These are phyloP conservation scores for Penicillium bovifimosum DNA, from an alignment of 495 filamentous ascomycete genomes.

Conservation along the genomic window DNA sequence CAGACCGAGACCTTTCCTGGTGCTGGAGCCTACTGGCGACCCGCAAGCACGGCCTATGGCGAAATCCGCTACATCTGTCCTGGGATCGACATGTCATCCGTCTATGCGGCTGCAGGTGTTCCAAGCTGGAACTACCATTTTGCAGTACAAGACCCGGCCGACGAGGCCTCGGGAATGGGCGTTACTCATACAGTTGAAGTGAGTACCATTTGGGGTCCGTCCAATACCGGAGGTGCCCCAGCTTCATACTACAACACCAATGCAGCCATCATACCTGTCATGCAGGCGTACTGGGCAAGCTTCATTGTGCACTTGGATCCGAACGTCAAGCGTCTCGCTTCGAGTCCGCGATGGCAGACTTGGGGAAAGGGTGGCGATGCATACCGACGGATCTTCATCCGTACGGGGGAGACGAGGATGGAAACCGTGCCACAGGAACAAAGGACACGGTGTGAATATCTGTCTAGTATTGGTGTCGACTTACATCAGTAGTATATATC, in stretches of 20 bases:
- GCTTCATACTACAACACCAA: conserved; percentile 51
- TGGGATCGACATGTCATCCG: conserved; percentile 49
- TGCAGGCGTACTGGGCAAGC: conserved; percentile 65
- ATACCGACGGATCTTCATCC: conserved; percentile 47
- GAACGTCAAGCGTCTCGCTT: conserved; percentile 44
- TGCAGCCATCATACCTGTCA: conserved; percentile 46
- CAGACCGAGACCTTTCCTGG: conserved; percentile 37
- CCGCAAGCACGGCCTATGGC: conserved; percentile 59
- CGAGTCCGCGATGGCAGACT: conserved; percentile 45
- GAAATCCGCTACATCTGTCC: conserved; percentile 74
- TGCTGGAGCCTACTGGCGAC: conserved; percentile 50
- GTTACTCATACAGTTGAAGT: conserved; percentile 59
- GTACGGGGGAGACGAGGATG: conserved; percentile 53
- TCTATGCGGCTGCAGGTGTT: conserved; percentile 33
- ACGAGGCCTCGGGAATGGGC: conserved; percentile 49
- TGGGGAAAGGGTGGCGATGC: conserved; percentile 31
- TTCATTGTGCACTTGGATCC: conserved; percentile 63
- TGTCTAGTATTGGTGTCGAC: conserved; percentile 45
- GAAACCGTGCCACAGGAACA: conserved; percentile 47
- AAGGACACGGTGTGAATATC: conserved; percentile 47
- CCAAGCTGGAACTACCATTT: conserved; percentile 60
- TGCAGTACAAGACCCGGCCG: conserved; percentile 51
- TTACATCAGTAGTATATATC: conserved; percentile 39
- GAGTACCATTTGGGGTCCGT: conserved; percentile 55
- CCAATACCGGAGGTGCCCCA: conserved; percentile 41